Percentiles rank a stretch among this genome's conserved stretches.
These are phyloP conservation scores for Suhomyces faveliae DNA, from an alignment of 805 yeast genomes.

Conservation along the genomic window DNA sequence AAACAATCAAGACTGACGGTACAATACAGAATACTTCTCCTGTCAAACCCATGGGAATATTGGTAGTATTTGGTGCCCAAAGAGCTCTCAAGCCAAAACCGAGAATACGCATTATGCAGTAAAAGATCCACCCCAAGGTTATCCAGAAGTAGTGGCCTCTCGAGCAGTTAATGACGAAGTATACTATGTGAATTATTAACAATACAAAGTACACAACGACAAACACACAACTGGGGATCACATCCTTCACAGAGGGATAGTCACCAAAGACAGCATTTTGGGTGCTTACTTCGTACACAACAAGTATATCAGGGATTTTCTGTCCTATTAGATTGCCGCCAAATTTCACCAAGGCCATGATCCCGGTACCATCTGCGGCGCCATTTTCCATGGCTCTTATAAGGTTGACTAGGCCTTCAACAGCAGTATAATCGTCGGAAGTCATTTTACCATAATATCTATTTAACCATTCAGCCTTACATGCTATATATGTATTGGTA, in stretches of 20 bases:
- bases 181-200: constrained; percentile 8
- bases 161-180: constrained; percentile 11
- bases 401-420: constrained; percentile 13
- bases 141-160: constrained; percentile 17
- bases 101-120: constrained; percentile 10
- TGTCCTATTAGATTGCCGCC: constrained; percentile 6
- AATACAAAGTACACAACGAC: constrained; percentile 10
- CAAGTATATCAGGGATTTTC: constrained; percentile 5
- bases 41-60: constrained; percentile 12
- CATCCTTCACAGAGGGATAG: constrained; percentile 13
- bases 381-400: constrained; percentile 29
- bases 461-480: too few species aligned
- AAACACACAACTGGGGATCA: constrained; percentile 14
- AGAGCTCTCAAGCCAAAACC: constrained; percentile 13
- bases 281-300: constrained; percentile 3
- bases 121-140: constrained; percentile 11
- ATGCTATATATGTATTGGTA: too few species aligned
- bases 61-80: constrained; percentile 8
- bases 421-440: neutral
- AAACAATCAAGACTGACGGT: constrained; percentile 14
- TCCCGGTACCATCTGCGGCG: constrained; percentile 54
- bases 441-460: neutral
- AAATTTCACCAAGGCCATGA: constrained; percentile 13
- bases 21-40: constrained; percentile 13
- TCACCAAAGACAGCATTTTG: constrained; percentile 15